Percentiles rank a stretch among this genome's conserved stretches.
phyloP scores from a whole-genome alignment of 352 stramenopile genomes.

The Peronospora farinosa region DNA sequence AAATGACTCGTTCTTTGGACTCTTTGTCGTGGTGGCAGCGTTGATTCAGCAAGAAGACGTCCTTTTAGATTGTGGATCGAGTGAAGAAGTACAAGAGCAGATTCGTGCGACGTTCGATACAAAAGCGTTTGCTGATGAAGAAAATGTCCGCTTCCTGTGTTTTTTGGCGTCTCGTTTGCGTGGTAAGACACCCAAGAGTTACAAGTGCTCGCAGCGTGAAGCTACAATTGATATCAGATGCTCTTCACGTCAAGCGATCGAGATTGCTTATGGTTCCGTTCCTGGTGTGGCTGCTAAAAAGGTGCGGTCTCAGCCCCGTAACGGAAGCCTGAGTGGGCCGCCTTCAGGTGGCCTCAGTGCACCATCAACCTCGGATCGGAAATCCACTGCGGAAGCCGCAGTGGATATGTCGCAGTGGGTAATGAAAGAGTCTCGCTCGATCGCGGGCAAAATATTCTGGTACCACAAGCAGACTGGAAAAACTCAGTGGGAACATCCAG shows the following conservation, averaged over 20 bases:
- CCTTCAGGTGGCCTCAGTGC: constrained; percentile 16
- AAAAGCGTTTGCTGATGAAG: constrained; percentile 29
- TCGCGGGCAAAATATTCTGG: constrained; percentile 74
- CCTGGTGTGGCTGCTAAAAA: constrained; percentile 22
- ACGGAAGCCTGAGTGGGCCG: constrained; percentile 14
- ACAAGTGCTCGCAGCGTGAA: constrained; percentile 51
- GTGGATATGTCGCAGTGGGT: constrained; percentile 81
- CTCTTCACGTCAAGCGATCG: constrained; percentile 46
- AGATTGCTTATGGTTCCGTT: constrained; percentile 48
- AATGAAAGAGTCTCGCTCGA: constrained; percentile 65
- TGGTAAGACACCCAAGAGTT: constrained; percentile 54
- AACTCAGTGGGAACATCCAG: constrained; percentile 76
- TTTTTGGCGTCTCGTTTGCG: constrained; percentile 53
- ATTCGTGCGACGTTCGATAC: constrained; percentile 35
- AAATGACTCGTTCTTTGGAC: constrained; percentile 54
- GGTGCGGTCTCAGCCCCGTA: constrained; percentile 17
- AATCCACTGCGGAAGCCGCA: constrained; percentile 29
- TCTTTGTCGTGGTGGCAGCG: constrained; percentile 63
- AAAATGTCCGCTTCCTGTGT: constrained; percentile 54
- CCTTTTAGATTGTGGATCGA: constrained; percentile 29
- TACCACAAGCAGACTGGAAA: constrained; percentile 68
- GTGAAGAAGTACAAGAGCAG: constrained; percentile 36
- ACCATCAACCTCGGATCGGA: constrained; percentile 20
- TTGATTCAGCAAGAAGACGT: constrained; percentile 42
- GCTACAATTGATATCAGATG: constrained; percentile 31